Conservation (phyloP, 352 stramenopile genomes). For the Globisporangium barbulae region DNA sequence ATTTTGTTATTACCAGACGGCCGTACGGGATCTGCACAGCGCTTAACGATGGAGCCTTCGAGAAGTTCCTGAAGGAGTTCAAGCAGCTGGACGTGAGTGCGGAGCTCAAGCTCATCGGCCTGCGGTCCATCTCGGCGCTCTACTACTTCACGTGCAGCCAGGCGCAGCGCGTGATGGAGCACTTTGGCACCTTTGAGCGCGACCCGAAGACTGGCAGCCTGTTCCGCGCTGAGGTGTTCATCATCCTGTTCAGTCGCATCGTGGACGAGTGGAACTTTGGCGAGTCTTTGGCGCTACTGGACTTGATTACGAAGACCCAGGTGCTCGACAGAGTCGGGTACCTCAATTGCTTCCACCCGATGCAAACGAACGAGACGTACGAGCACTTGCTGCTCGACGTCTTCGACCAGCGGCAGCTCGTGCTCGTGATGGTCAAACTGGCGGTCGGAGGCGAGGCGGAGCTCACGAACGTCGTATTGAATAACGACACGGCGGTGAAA, state of each 20-base stretch:
- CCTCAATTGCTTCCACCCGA: constrained; percentile 60
- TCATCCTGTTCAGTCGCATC: constrained; percentile 64
- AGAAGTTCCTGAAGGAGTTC: constrained; percentile 78
- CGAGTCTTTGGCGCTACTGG: constrained; percentile 62
- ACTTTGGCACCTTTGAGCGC: constrained; percentile 73
- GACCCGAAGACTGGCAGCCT: constrained; percentile 45
- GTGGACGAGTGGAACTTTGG: constrained; percentile 69
- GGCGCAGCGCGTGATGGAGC: constrained; percentile 69
- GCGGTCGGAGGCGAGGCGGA: constrained; percentile 40
- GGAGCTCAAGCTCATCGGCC: constrained; percentile 64
- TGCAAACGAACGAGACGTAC: constrained; percentile 55
- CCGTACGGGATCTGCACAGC: constrained; percentile 57
- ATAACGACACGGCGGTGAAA: constrained; percentile 33
- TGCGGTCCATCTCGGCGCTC: constrained; percentile 62
- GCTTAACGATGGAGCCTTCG: constrained; percentile 59
- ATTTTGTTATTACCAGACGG: constrained; percentile 61
- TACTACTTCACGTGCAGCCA: constrained; percentile 77
- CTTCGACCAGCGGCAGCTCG: constrained; percentile 58
- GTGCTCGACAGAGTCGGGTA: constrained; percentile 59
- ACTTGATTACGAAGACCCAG: constrained; percentile 61
- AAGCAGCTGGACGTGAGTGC: constrained; percentile 57
- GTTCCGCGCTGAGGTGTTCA: constrained; percentile 64
- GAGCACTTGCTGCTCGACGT: constrained; percentile 37
- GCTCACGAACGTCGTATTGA: constrained; percentile 44
- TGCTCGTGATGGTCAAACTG: constrained; percentile 53